A percentile compares a stretch with the other conserved stretches of the same genome.
Conservation (phyloP, 2,329 filamentous ascomycete species). For the Curvularia lunata region DNA sequence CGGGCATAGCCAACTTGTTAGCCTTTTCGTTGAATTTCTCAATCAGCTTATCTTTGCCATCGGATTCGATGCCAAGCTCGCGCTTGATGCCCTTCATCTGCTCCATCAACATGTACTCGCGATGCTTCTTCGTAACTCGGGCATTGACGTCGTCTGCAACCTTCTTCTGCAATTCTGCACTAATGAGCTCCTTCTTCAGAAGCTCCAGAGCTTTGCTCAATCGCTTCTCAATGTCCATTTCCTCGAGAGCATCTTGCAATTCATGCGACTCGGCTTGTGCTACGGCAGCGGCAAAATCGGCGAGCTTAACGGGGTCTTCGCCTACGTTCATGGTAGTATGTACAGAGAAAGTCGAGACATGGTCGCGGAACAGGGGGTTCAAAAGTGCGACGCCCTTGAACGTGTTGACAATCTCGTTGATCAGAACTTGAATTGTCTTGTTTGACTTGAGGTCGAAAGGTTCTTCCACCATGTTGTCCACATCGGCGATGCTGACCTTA, state of each 20-base stretch:
- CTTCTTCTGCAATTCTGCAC: slow-evolving; percentile 94
- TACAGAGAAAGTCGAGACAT: slow-evolving; percentile 83
- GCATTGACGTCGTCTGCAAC: slow-evolving; percentile 97
- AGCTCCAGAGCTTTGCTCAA: slow-evolving; percentile 90
- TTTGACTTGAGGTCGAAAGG: slow-evolving; percentile 90
- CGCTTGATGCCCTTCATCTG: slow-evolving; percentile 99
- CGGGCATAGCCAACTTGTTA: slow-evolving; percentile 92
- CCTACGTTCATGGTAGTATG: slow-evolving; percentile 94
- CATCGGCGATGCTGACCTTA: slow-evolving; percentile 90
- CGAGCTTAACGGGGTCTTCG: slow-evolving; percentile 91
- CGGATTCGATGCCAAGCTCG: slow-evolving; percentile 94
- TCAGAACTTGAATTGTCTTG: slow-evolving; percentile 85
- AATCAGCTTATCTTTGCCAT: slow-evolving; percentile 97
- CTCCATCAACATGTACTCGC: slow-evolving; percentile 98
- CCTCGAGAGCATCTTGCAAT: slow-evolving; percentile 87
- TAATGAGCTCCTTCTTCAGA: slow-evolving; percentile 98
- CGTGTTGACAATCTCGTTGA: slow-evolving; percentile 97
- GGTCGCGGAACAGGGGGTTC: slow-evolving; percentile 94
- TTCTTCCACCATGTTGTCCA: slow-evolving; percentile 89
- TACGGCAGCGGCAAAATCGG: slow-evolving; percentile 95
- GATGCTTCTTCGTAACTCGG: slow-evolving; percentile 95
- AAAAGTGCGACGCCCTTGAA: slow-evolving; percentile 96
- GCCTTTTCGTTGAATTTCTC: slow-evolving; percentile 98
- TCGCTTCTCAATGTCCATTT: slow-evolving; percentile 88
- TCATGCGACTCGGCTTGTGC: slow-evolving; percentile 85